Evolutionary conservation across 2,329 filamentous ascomycete genomes (phyloP), one percentile per base, ranked within the genome.

Genomic region (Neonectria neomacrospora): DNA sequence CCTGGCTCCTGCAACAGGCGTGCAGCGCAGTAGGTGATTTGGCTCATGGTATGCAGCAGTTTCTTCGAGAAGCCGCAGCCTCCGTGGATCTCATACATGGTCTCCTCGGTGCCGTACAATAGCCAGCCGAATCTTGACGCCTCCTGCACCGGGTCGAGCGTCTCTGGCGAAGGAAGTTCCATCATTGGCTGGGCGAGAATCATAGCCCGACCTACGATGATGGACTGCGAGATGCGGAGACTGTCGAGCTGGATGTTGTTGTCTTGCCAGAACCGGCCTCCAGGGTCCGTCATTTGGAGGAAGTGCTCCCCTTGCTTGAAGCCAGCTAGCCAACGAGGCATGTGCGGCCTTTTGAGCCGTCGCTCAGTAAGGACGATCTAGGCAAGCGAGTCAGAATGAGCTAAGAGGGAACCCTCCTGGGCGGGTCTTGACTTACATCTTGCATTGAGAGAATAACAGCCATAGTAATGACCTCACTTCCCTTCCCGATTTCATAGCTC

Each of bases 21-120:
- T 5, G 78, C 74, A 20, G 78, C 72, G 37, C 77, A 74, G 56
- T 77, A 77, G 5, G 79, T 80, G 32, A 81, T 76, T 47, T 79
- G 77, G 42, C 76, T 77, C 44, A 81, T 71, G 11, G 69, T 71
- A 50, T 80, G 75, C 22, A 81, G 71, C 4, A 81, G 68, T 42
- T 75, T 78, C 54, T 78, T 80, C 0, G 79, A 81, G 58, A 81
- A 81, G 10, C 79, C 79, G 50, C 79, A 81, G 0, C 78, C 79
- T 9, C 79, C 79, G 48, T 81, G 79, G 4, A 81, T 79, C 54
- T 80, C 73, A 34, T 74, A 76, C 64, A 77, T 75, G 11, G 80
- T 77, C 18, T 60, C 64, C 34, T 74, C 69, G 0, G 73, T 75
- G 3, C 78, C 79, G 44, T 80, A 79, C 0, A 79, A 70, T 9